Base-by-base conservation (phyloP, 768 basidiomycete species). In the Rhodotorula graminis region DNA sequence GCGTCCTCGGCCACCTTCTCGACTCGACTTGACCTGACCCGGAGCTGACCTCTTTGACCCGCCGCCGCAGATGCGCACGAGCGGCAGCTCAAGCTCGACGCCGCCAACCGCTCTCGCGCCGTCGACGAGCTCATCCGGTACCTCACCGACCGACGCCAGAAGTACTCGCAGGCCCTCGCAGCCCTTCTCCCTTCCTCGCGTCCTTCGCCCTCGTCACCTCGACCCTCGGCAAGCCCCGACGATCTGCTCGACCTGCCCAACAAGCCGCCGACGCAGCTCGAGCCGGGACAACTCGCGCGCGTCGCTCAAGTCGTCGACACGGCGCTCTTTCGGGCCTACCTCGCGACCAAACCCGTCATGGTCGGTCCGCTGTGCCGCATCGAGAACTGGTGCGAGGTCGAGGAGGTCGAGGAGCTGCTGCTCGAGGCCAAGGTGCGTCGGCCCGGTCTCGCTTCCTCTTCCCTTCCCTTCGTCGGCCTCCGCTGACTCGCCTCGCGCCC, bases 341-440 rank as follows among this genome's bases (percentile, higher is more conserved):
- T 98, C 31, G 84, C 91, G 31, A 88, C 89, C 55, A 84, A 89
- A 57, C 92, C 95, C 0, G 86, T 78, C n/a, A 82, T 99, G 68
- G 82, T 98, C 18, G 92, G 91, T 0, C 87, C 91, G 44, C 81
- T 97, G 62, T 98, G 95, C 81, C 86, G 95, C 56, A 83, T 95
- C 37, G 87, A 91, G 5, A 98, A 96, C 81, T 99, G 93, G 93
- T 98, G 95, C 81, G 96, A 97, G 79, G 93, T 98, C 2, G 88
- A 87, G 10, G 91, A 94, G 77, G 91, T 94, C 1, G 93, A 99
- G 80, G 92, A 90, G 79, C 86, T 92, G 71, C 82, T 99, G 64
- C 85, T 87, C 69, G 86, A 86, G 42, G 86, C 89, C 49, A 88
- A 90, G 87, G 94, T 92, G 67, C 44, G 85, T 72, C 27, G 37